A percentile compares a stretch with the other conserved stretches of the same genome.
Conservation (phyloP, 176 grass and related monocot species). For the Dactylis glomerata region DNA sequence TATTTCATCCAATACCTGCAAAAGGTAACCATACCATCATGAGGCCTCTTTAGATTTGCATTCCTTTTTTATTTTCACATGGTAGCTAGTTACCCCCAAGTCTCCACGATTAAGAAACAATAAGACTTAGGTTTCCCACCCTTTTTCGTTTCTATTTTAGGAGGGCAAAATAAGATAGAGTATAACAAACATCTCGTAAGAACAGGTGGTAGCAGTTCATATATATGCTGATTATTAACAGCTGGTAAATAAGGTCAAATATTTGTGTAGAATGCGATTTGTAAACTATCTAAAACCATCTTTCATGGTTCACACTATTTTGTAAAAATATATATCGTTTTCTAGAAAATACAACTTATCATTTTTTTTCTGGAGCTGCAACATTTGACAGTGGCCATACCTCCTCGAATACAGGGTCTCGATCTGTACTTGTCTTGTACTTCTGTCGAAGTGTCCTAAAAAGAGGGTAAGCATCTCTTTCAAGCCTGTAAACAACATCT, state of each 20-base stretch:
- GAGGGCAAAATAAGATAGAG: neutral
- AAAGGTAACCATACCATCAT: conserved; percentile 22
- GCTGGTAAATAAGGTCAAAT: neutral
- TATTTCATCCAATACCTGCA: conserved; percentile 93
- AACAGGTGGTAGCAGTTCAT: neutral
- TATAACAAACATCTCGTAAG: conserved; percentile 12
- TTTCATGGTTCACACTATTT: neutral
- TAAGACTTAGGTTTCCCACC: neutral
- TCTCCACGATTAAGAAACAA: conserved; percentile 16
- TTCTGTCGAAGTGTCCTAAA: conserved; percentile 87
- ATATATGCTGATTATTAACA: neutral
- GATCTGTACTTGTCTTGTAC: conserved; percentile 81
- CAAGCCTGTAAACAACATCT: conserved; percentile 58
- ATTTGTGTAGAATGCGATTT: neutral
- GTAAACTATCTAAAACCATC: conserved; percentile 10
- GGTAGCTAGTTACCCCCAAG: neutral
- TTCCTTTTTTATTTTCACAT: neutral
- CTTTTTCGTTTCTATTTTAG: neutral
- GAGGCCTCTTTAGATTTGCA: neutral
- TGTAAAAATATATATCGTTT: neutral
- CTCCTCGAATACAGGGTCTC: conserved; percentile 86
- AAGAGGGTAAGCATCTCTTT: conserved; percentile 95
- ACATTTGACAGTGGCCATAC: conserved; percentile 33
- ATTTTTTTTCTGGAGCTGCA: conserved; percentile 1
- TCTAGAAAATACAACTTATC: neutral